Evolutionary conservation across 495 filamentous ascomycete genomes (phyloP), one percentile per base, ranked within the genome.

Genomic region (Aspergillus steynii): DNA sequence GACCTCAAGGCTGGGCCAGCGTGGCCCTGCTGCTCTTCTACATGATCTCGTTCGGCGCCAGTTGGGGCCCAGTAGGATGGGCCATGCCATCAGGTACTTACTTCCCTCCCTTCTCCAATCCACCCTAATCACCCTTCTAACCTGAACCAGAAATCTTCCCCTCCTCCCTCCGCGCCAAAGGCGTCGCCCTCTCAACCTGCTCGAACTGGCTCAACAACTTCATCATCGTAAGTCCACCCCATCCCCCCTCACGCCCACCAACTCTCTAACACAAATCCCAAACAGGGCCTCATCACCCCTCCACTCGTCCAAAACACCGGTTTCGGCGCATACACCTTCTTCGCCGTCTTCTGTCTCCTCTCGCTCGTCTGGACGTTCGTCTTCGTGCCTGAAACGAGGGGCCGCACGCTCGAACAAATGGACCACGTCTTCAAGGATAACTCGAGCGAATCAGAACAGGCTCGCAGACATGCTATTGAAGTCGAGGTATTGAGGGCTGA

Each of bases 181-280:
- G 82, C 56, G 77, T 83, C 3, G 80, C 81, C 25, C 63, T 83
- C 14, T 77, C 79, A 2, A 85, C 82, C 2, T 81, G 76, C 62
- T 81, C 80, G 2, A 83, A 82, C 56, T 86, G 83, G 82, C 59
- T 84, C 1, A 83, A 82, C 62, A 85, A 85, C 64, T 85, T 85
- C 61, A 81, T 86, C 47, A 82, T 84, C 45, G 80, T 77, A 61
- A 61, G 71, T 65, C 25, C 29, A 20, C 6, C 34, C 25, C 14
- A 9, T 6, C 20, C 4, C 9, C 7, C 14, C 28, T 37, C 20
- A 1, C 8, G 15, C n/a, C 3, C 8, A 29, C 3, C 7, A 7
- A 25, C 54, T 34, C 14, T 53, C 29, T 55, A 53, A 57, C 45
- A 60, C 51, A 26, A 53, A 20, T 20, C 20, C 20, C 20, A 29